Evolutionary conservation across 2,329 filamentous ascomycete species (phyloP), one percentile per base, ranked within the genome.

Genomic region (Mariannaea sp.): DNA sequence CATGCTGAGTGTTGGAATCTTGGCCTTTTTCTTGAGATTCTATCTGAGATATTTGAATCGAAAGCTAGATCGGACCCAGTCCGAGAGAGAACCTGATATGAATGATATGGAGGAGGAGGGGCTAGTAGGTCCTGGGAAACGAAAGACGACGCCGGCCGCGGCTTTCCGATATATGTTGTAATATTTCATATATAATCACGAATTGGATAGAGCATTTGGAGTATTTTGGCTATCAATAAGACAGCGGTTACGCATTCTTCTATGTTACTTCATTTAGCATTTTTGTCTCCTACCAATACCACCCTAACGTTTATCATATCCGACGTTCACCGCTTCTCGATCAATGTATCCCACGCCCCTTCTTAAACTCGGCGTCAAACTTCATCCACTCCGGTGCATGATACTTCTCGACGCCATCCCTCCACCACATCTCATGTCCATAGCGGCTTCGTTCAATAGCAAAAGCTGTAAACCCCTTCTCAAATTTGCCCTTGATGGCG

Each of bases 1-100:
- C 53, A 88, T 90, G 86, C 58, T 80, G 3, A 70, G 74, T 1
- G 86, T 89, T 4, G 84, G 82, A 2, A 53, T 77, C 0, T 64
- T 89, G 53, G 84, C 84, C 0, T 57, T 77, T 26, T 64, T 71
- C 8, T 68, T 89, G 70, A 77, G 86, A 49, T 53, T 75, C n/a
- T 75, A 83, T 24, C 65, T 89, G 29, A 68, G 67, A 39, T 68
- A 77, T 47, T 71, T 75, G 65, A 89, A 89, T 62, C 60, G 70
- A 13, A 72, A 60, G 52, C 67, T 78, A 53, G 77, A 80, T 46
- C 53, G 52, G 30, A 66, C 64, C 27, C 73, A 71, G 27, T 58
- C 59, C 13, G 67, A 67, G 53, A 55, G 58, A 41, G 33, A 49
- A 13, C 58, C 46, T 4, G 58, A 57, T 1, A 59, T 56, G 10